Evolutionary conservation across 257 asterid genomes (phyloP), one percentile per base, ranked within the genome.

Genomic region (Echites panduratus): DNA sequence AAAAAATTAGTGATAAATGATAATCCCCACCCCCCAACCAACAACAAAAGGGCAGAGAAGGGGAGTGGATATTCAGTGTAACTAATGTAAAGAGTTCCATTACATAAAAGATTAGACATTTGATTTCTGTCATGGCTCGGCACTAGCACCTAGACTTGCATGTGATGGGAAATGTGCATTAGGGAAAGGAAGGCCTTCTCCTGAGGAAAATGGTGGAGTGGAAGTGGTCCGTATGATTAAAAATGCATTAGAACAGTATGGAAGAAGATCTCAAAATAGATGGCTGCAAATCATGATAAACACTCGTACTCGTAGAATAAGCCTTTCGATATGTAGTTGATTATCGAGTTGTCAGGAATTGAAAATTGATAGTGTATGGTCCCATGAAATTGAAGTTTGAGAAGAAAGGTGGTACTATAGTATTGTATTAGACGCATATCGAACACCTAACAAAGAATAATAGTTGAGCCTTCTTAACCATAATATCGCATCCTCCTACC

Each of bases 361-460:
- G 49, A 58, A 44, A 58, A 58, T 69, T 57, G 65, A 45, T 57
- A 58, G 40, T 41, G 8, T 27, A 75, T 59, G 62, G 78, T 58
- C 73, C 58, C 73, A 56, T 48, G 10, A 67, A 44, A 67, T 61
- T 56, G 62, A 68, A 44, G 74, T 75, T 14, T 58, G 27, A 68
- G 53, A 4, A 73, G 50, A 41, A 58, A 67, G 40, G 44, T 56
- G 27, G 48, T 22, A 14, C 68, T 54, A 56, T 44, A 57, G 41
- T 56, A 13, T 27, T 68, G 29, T 68, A 13, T 64, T 44, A 66
- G 71, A 54, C 49, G 71, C 27, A 43, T 47, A 29, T 27, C 43
- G 71, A 53, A 49, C 72, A 64, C 71, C 68, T 56, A 67, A 61
- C 58, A 77, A 73, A 71, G 64, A 45, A 66, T 69, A 48, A 61